Percentiles rank a stretch among this genome's conserved stretches.
phyloP scores from a whole-genome alignment of 148 eudicot species.

The Camellia lanceoleosa region DNA sequence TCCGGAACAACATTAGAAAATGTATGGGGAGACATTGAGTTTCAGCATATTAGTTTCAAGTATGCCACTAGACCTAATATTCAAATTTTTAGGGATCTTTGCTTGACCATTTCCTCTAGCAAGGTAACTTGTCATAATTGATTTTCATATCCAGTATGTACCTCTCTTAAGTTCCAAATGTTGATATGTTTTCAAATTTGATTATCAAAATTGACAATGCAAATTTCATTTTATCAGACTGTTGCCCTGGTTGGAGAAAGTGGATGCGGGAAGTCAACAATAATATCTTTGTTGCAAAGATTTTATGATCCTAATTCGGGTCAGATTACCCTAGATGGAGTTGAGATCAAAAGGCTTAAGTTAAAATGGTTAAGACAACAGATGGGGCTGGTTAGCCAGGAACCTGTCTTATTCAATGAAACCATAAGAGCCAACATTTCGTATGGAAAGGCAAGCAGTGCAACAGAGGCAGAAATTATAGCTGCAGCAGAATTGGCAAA shows the following conservation, averaged over 20 bases:
- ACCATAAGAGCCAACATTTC: conserved; percentile 19
- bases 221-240: conserved; percentile 1
- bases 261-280: conserved; percentile 27
- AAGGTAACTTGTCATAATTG: conserved; percentile 22
- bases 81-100: conserved; percentile 26
- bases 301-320: conserved; percentile 25
- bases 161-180: background rate
- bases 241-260: conserved; percentile 31
- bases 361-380: conserved; percentile 27
- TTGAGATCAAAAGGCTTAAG: conserved; percentile 17
- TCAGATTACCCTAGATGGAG: conserved; percentile 12
- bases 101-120: conserved; percentile 25
- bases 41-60: conserved; percentile 25
- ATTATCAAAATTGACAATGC: too few species aligned
- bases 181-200: too few species aligned
- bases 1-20: conserved; percentile 14
- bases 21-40: conserved; percentile 25
- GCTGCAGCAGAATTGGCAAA: conserved; percentile 25
- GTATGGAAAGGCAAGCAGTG: conserved; percentile 17
- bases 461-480: conserved; percentile 22
- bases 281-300: conserved; percentile 19
- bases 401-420: conserved; percentile 24
- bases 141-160: background rate
- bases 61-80: conserved; percentile 36
- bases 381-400: conserved; percentile 27